These are phyloP conservation scores for Euphorbia peplus DNA, from an alignment of 345 rosid genomes.

Conservation along the genomic window DNA sequence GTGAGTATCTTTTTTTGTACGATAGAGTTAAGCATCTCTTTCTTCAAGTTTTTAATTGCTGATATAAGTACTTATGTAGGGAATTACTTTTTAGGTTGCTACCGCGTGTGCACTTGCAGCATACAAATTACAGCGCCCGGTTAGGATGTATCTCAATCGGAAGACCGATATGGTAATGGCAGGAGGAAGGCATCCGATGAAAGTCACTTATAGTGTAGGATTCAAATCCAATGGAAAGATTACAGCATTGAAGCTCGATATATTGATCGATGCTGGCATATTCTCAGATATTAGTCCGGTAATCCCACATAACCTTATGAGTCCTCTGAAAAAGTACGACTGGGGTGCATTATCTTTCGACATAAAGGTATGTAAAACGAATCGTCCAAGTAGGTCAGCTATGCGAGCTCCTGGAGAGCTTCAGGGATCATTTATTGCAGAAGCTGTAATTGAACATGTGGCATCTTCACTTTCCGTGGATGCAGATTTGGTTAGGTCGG, in stretches of 20 bases:
- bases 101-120: constrained; percentile 89
- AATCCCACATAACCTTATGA: constrained; percentile 44
- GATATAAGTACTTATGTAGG: too few relatives aligned
- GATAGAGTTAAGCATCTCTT: too few relatives aligned
- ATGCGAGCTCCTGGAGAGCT: constrained; percentile 90
- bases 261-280: constrained; percentile 69
- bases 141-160: constrained; percentile 62
- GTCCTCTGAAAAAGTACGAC: constrained; percentile 58
- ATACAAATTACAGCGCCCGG: constrained; percentile 55
- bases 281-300: constrained; percentile 51
- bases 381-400: constrained; percentile 67
- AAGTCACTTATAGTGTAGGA: constrained; percentile 76
- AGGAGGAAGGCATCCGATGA: constrained; percentile 97
- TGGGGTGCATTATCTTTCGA: constrained; percentile 86
- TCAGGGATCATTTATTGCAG: constrained; percentile 83
- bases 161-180: constrained; percentile 84
- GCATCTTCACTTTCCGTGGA: constrained; percentile 74
- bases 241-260: constrained; percentile 56
- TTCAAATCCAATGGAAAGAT: constrained; percentile 84
- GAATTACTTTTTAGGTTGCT: constrained; percentile 75
- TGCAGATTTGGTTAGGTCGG: constrained; percentile 66
- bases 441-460: constrained; percentile 73
- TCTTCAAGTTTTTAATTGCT: too few relatives aligned
- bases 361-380: constrained; percentile 78
- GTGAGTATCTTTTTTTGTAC: constrained; percentile 68